A percentile compares a stretch with the other conserved stretches of the same genome.
Evolutionary conservation across 1,139 yeast genomes (phyloP).

Genomic region (Yamadazyma songkhlaensis): DNA sequence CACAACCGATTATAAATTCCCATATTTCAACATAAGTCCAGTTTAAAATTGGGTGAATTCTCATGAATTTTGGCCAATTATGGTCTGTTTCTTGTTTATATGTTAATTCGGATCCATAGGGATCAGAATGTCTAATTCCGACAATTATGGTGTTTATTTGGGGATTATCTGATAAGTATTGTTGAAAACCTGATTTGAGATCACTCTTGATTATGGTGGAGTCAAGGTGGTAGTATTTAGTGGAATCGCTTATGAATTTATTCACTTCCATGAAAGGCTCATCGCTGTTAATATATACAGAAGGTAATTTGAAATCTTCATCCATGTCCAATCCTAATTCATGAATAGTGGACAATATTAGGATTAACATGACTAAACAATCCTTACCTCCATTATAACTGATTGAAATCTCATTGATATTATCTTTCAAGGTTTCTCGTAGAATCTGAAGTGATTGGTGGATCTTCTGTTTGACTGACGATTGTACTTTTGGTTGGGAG

Average conservation of each 20-base stretch:
- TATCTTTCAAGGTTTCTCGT: conserved; percentile 27
- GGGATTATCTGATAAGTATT: conserved; percentile 49
- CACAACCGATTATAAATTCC: conserved; percentile 55
- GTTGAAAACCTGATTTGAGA: conserved; percentile 63
- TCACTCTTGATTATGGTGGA: conserved; percentile 44
- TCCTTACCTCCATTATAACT: conserved; percentile 93
- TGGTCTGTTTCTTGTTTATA: conserved; percentile 70
- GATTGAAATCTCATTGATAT: conserved; percentile 58
- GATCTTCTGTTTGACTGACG: conserved; percentile 30
- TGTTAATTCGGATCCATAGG: conserved; percentile 56
- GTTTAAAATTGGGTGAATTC: conserved; percentile 79
- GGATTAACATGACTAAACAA: conserved; percentile 75
- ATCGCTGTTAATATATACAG: conserved; percentile 71
- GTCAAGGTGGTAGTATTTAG: conserved; percentile 42
- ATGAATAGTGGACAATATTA: conserved; percentile 60
- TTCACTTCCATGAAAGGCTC: conserved; percentile 61
- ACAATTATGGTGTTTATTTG: conserved; percentile 64
- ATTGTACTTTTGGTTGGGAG: conserved; percentile 22
- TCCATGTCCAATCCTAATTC: conserved; percentile 19
- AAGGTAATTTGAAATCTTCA: conserved; percentile 39
- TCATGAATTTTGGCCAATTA: conserved; percentile 80
- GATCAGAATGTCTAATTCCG: conserved; percentile 81
- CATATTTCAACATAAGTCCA: conserved; percentile 81
- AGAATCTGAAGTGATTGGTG: conserved; percentile 28
- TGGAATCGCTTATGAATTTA: conserved; percentile 43